Conservation (phyloP, 768 basidiomycete genomes). For the Russula vinacea region DNA sequence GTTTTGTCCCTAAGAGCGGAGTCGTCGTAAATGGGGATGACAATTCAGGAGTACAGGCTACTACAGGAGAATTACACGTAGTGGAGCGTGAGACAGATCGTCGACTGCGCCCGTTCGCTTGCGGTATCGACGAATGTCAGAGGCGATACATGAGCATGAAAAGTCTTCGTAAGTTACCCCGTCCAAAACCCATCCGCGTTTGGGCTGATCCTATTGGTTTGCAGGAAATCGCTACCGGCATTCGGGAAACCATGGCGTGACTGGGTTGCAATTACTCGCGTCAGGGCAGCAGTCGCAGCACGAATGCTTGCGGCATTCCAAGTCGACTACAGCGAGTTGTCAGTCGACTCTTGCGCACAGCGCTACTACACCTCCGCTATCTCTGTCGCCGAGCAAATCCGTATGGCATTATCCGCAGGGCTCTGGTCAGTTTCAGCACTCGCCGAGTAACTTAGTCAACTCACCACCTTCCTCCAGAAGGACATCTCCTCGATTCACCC, state of each 20-base stretch:
- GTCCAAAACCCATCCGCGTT: conserved; percentile 2
- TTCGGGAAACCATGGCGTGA: conserved; percentile 89
- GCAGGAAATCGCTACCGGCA: conserved; percentile 89
- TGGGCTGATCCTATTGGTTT: conserved; percentile 14
- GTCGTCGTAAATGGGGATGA: conserved; percentile 37
- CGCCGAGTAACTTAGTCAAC: background rate
- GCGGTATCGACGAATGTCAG: conserved; percentile 80
- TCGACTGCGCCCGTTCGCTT: conserved; percentile 79
- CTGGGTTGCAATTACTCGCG: conserved; percentile 81
- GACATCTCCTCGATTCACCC: too few species aligned
- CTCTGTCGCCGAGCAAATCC: conserved; percentile 5
- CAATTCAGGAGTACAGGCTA: conserved; percentile 40
- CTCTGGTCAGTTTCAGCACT: conserved; percentile 17
- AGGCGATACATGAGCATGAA: conserved; percentile 99
- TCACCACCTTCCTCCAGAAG: too few species aligned
- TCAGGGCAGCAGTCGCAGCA: conserved; percentile 72
- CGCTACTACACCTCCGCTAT: conserved; percentile 2
- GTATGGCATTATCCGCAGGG: conserved; percentile 12
- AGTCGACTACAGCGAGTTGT: conserved; percentile 23
- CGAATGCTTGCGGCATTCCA: conserved; percentile 45
- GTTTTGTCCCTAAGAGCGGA: conserved; percentile 53
- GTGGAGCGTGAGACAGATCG: conserved; percentile 84
- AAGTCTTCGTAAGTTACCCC: conserved; percentile 58
- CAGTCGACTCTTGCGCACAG: conserved; percentile 24
- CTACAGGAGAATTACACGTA: conserved; percentile 61